Evolutionary conservation across 2,329 filamentous ascomycete species (phyloP).

Genomic region (Botryosphaeria agaves): DNA sequence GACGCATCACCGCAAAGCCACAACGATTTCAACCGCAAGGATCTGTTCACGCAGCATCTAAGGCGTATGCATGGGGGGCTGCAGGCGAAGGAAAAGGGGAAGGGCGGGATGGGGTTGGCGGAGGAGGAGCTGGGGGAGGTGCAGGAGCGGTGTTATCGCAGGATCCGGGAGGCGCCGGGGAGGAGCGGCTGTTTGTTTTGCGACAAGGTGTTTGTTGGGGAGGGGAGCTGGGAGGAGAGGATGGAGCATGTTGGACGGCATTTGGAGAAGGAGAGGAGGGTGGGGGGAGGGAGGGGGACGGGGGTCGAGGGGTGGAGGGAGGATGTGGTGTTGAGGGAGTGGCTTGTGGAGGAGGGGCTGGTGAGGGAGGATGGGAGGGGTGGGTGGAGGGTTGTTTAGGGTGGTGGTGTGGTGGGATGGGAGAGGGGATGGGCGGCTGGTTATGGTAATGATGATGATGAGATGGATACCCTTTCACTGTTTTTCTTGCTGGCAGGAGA

Average conservation of each 20-base stretch:
- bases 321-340: conserved; percentile 17
- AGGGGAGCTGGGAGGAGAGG: conserved; percentile 55
- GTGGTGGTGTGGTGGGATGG: conserved; percentile 6
- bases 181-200: conserved; percentile 51
- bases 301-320: conserved; percentile 16
- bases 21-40: conserved; percentile 77
- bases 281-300: conserved; percentile 13
- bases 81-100: conserved; percentile 10
- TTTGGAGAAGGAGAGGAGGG: conserved; percentile 41
- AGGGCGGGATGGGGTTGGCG: conserved; percentile 7
- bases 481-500: no score
- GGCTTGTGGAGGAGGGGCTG: conserved; percentile 21
- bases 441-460: no score
- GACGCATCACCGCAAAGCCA: no score
- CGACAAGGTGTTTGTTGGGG: conserved; percentile 41
- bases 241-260: conserved; percentile 83
- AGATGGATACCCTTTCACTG: no score
- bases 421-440: no score
- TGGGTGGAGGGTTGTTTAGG: conserved; percentile 17
- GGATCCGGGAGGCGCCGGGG: conserved; percentile 44
- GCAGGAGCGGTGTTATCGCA: conserved; percentile 39
- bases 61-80: conserved; percentile 58
- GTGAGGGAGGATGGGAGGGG: conserved; percentile 12
- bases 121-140: conserved; percentile 39
- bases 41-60: conserved; percentile 78